Evolutionary conservation across 225 moss, liverwort and hornwort genomes (phyloP).

Genomic region (Straminergon stramineum): DNA sequence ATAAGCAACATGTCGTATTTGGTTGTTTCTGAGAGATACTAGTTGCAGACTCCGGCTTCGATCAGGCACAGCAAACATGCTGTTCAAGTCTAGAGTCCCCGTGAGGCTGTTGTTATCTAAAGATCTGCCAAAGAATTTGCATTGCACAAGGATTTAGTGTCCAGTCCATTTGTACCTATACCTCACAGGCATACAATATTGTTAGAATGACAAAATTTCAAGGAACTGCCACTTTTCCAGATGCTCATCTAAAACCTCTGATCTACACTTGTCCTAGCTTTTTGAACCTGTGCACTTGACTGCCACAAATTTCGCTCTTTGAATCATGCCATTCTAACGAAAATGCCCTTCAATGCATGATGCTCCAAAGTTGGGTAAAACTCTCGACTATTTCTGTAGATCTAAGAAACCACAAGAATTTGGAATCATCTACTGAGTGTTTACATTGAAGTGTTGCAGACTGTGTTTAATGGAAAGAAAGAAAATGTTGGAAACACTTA

Average conservation of each 20-base stretch:
- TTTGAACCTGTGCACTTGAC: neutral
- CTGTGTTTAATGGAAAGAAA: neutral
- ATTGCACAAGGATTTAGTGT: neutral
- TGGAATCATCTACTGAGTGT: neutral
- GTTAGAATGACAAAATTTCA: no score
- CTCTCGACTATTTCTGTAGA: neutral
- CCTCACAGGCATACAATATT: neutral
- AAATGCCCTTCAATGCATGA: neutral
- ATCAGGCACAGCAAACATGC: neutral
- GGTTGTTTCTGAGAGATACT: conserved; percentile 5
- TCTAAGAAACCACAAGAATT: neutral
- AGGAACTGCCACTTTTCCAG: neutral
- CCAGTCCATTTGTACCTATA: neutral
- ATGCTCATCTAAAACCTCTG: neutral
- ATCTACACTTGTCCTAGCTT: no score
- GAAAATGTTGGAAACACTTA: neutral
- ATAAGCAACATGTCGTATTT: neutral
- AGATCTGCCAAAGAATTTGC: neutral
- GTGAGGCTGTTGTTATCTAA: conserved; percentile 12
- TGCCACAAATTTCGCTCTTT: neutral
- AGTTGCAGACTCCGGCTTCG: neutral
- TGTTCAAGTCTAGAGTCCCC: conserved; percentile 6
- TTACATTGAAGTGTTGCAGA: neutral
- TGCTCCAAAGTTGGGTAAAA: neutral
- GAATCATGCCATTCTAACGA: neutral